Evolutionary conservation across 108 stramenopile species (phyloP).

Genomic region (Nitzschia sp.): DNA sequence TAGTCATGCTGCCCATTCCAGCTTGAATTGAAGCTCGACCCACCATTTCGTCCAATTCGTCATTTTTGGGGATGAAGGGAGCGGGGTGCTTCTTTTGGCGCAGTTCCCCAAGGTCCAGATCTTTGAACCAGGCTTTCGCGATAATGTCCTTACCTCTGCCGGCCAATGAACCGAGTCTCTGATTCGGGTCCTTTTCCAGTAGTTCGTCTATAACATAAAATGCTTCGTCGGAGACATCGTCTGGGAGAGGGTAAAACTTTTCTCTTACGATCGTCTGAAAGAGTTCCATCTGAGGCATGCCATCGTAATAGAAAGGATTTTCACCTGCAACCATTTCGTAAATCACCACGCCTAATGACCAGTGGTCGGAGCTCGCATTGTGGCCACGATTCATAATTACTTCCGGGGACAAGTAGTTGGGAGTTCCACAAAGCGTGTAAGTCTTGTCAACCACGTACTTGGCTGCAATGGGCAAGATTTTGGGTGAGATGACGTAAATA

Average conservation of each 20-base stretch:
- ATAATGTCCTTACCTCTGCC: slow-evolving; percentile 65
- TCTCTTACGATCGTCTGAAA: slow-evolving; percentile 77
- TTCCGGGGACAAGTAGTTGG: slow-evolving; percentile 89
- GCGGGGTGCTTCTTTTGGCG: slow-evolving; percentile 59
- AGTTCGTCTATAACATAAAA: slow-evolving; percentile 57
- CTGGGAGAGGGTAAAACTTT: slow-evolving; percentile 34
- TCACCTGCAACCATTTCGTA: slow-evolving; percentile 85
- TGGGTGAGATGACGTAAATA: neutral
- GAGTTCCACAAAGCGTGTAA: slow-evolving; percentile 93
- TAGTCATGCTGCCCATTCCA: no score
- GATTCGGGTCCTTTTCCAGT: slow-evolving; percentile 56
- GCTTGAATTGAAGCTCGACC: neutral
- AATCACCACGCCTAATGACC: slow-evolving; percentile 86
- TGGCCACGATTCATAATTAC: slow-evolving; percentile 43
- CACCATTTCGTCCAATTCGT: neutral
- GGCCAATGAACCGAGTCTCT: slow-evolving; percentile 59
- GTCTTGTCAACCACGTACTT: slow-evolving; percentile 66
- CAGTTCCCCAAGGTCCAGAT: slow-evolving; percentile 67
- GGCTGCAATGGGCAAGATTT: neutral
- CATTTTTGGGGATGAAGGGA: slow-evolving; percentile 80
- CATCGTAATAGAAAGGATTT: slow-evolving; percentile 60
- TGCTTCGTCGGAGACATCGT: slow-evolving; percentile 27
- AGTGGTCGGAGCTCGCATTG: slow-evolving; percentile 84
- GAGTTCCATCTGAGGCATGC: slow-evolving; percentile 67
- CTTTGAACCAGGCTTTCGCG: slow-evolving; percentile 61